phyloP scores from a whole-genome alignment of 192 early-diverging fungal species.

The Backusella macrospora region DNA sequence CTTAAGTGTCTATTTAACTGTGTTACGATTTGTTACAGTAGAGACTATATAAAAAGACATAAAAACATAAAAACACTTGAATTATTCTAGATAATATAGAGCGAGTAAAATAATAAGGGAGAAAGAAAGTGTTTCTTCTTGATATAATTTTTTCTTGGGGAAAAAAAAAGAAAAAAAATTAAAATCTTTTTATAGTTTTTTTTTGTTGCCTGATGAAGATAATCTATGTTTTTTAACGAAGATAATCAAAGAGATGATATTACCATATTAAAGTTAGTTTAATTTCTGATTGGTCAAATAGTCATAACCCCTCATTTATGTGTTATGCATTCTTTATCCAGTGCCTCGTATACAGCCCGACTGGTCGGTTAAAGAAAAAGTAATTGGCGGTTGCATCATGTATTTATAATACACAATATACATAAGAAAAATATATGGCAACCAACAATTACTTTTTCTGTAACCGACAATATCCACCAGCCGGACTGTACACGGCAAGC shows the following conservation, averaged over 20 bases:
- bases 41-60: neutral
- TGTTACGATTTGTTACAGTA: conserved; percentile 4
- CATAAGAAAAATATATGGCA: no score
- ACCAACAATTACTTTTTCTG: no score
- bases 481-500: no score
- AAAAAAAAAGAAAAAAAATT: conserved; percentile 10
- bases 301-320: neutral
- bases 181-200: neutral
- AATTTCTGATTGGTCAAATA: neutral
- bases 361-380: no score
- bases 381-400: no score
- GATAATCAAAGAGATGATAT: conserved; percentile 10
- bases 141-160: neutral
- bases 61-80: neutral
- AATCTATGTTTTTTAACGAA: conserved; percentile 1
- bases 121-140: neutral
- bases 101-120: neutral
- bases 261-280: neutral
- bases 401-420: no score
- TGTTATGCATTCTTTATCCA: neutral
- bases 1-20: neutral
- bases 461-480: no score
- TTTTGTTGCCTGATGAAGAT: conserved; percentile 4
- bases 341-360: no score
- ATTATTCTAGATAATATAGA: neutral